A percentile compares a stretch with the other conserved stretches of the same genome.
phyloP scores from a whole-genome alignment of 768 basidiomycete genomes.

The Suillus subalutaceus region DNA sequence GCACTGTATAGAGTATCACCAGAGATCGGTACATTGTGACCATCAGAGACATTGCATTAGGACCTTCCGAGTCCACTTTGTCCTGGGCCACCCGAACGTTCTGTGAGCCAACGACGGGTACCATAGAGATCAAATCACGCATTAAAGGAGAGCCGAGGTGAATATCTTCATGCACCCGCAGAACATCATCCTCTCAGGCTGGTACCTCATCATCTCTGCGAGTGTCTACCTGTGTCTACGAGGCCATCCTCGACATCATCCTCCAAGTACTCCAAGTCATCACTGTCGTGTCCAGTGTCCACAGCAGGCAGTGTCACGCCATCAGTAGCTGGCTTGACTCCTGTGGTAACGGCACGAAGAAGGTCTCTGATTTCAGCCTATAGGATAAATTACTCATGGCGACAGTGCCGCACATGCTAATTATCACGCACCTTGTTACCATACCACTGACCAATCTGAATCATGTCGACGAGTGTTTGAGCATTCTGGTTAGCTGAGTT shows the following conservation, averaged over 20 bases:
- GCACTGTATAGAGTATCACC: too few relatives aligned
- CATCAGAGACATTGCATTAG: too few relatives aligned
- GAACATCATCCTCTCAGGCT: background rate
- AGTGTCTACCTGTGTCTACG: background rate
- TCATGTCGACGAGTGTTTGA: background rate
- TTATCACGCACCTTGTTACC: too few relatives aligned
- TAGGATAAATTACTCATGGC: too few relatives aligned
- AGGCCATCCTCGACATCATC: background rate
- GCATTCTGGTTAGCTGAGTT: slow-evolving; percentile 27
- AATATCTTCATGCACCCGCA: background rate
- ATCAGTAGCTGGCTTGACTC: background rate
- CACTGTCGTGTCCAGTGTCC: background rate
- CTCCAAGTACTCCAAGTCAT: background rate
- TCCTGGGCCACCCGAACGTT: background rate
- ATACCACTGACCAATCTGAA: too few relatives aligned
- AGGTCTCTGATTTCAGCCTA: background rate
- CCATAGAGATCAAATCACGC: background rate
- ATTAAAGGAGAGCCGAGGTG: background rate
- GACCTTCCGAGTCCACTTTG: too few relatives aligned
- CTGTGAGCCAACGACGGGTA: background rate
- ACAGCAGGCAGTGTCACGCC: background rate
- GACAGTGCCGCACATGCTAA: too few relatives aligned
- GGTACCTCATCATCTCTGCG: background rate
- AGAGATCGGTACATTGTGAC: too few relatives aligned
- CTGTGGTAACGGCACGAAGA: background rate